Percentiles rank a stretch among this genome's conserved stretches.
phyloP scores from a whole-genome alignment of 768 basidiomycete species.

The Termitomyces titanicus region DNA sequence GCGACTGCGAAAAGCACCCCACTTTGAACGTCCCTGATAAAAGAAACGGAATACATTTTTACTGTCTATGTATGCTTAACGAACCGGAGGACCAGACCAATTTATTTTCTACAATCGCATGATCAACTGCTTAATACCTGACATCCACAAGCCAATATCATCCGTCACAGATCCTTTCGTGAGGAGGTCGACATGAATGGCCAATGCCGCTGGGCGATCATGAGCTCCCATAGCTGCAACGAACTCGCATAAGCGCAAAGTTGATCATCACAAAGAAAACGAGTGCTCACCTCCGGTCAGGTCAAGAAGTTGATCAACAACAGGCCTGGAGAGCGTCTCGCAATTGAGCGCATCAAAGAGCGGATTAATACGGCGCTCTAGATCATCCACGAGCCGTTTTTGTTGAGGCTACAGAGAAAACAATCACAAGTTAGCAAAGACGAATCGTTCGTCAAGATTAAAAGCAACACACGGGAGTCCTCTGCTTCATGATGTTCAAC shows the following conservation, averaged over 20 bases:
- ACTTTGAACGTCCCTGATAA: no score
- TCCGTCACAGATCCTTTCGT: constrained; percentile 77
- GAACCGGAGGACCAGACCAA: not conserved
- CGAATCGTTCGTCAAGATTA: not conserved
- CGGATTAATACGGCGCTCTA: constrained; percentile 80
- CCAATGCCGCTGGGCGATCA: constrained; percentile 74
- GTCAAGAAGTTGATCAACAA: constrained; percentile 68
- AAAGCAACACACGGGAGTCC: constrained; percentile 59
- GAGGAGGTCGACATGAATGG: constrained; percentile 83
- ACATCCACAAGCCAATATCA: constrained; percentile 86
- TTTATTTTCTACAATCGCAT: constrained; percentile 45
- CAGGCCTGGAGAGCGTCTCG: constrained; percentile 66
- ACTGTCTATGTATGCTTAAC: not conserved
- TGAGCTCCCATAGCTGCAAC: constrained; percentile 72
- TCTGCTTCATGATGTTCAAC: constrained; percentile 66
- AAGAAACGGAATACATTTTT: constrained; percentile 1
- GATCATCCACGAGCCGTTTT: constrained; percentile 80
- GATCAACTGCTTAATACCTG: constrained; percentile 86
- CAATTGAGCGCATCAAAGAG: constrained; percentile 94
- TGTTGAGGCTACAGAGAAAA: constrained; percentile 70
- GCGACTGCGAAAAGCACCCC: no score
- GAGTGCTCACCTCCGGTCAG: constrained; percentile 62
- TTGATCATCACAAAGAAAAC: not conserved
- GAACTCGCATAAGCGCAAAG: not conserved
- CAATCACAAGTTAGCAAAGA: constrained; percentile 2